Evolutionary conservation across 768 basidiomycete genomes (phyloP).

Genomic region (Tulasnella sp.): DNA sequence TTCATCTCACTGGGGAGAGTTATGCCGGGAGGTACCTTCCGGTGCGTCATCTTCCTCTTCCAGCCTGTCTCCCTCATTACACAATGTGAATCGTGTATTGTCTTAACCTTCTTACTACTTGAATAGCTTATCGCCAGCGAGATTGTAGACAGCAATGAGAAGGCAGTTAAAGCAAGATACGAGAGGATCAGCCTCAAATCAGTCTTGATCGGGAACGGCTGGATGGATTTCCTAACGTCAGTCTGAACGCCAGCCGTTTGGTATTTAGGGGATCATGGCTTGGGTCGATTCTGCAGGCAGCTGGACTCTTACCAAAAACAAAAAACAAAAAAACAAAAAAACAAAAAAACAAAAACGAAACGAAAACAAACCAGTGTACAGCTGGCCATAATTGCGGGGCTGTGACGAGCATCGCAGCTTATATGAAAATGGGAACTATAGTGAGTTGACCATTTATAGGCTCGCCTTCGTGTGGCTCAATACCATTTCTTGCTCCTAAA

Average conservation of each 20-base stretch:
- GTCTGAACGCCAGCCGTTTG: conserved; percentile 16
- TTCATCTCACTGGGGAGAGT: conserved; percentile 64
- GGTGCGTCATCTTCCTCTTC: conserved; percentile 24
- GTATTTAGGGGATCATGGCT: background rate
- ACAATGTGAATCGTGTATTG: no score
- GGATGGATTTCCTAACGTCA: conserved; percentile 45
- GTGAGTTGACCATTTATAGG: conserved; percentile 7
- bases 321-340: conserved; percentile 25
- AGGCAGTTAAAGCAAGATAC: conserved; percentile 40
- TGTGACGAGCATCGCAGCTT: conserved; percentile 23
- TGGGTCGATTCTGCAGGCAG: no score
- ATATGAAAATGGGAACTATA: conserved; percentile 2
- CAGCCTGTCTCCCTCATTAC: no score
- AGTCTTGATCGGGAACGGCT: conserved; percentile 62
- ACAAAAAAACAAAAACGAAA: conserved; percentile 44
- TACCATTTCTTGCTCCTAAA: conserved; percentile 23
- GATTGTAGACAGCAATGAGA: conserved; percentile 60
- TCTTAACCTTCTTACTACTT: background rate
- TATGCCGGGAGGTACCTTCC: conserved; percentile 69
- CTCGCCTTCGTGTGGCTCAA: background rate
- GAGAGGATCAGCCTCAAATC: conserved; percentile 53
- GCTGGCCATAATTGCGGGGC: conserved; percentile 29
- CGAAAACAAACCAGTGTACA: conserved; percentile 45
- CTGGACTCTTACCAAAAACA: no score
- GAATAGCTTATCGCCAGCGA: conserved; percentile 52